Conservation (phyloP, 192 early-diverging fungal genomes). For the Linnemannia hyalina region DNA sequence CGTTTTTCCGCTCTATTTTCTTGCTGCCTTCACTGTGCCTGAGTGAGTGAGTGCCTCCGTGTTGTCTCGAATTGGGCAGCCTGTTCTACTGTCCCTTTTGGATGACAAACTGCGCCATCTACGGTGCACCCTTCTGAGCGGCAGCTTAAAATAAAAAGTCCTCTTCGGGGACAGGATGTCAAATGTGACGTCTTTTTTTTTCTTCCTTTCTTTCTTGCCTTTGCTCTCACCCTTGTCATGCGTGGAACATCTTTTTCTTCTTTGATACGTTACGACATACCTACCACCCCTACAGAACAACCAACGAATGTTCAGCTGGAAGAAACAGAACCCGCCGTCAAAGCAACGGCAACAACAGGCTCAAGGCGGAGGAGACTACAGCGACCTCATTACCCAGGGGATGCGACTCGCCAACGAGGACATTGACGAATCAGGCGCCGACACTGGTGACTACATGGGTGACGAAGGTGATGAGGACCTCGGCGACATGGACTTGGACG, state of each 20-base stretch:
- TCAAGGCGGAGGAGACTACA: constrained; percentile 21
- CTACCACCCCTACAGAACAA: not conserved
- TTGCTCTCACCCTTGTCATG: not conserved
- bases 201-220: not conserved
- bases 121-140: not conserved
- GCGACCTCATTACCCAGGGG: constrained; percentile 46
- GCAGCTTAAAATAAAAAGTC: not conserved
- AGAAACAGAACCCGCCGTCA: constrained; percentile 56
- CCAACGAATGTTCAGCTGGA: constrained; percentile 47
- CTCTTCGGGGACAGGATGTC: not conserved
- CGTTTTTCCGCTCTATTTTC: not conserved
- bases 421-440: constrained; percentile 26
- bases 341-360: constrained; percentile 28
- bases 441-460: constrained; percentile 28
- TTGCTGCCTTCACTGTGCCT: too few relatives aligned
- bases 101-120: constrained; percentile 9
- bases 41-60: not conserved
- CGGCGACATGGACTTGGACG: constrained; percentile 60
- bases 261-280: not conserved
- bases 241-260: not conserved
- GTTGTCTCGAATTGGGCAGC: not conserved
- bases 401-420: constrained; percentile 48
- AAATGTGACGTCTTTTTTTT: constrained; percentile 1
- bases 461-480: constrained; percentile 45
- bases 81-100: not conserved